Conservation (phyloP, 768 basidiomycete genomes). For the Lenzites betulinus region DNA sequence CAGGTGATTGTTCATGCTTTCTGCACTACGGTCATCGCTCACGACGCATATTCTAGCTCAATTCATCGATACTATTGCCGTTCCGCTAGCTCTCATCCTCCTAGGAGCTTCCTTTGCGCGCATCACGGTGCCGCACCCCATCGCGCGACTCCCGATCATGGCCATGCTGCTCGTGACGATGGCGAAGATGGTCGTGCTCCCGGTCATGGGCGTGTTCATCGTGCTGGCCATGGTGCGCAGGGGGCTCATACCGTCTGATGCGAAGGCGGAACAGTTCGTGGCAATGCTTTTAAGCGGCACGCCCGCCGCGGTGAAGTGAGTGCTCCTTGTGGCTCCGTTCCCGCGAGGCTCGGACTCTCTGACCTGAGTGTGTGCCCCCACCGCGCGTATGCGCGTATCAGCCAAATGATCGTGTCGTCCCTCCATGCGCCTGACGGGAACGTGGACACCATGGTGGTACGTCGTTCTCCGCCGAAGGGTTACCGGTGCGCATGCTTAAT, state of each 20-base stretch:
- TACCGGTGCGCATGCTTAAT: neutral
- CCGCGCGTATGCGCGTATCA: conserved; percentile 15
- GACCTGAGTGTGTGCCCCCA: neutral
- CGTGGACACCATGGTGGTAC: conserved; percentile 45
- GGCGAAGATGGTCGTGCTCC: conserved; percentile 42
- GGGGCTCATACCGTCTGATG: conserved; percentile 37
- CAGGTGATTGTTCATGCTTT: conserved; percentile 27
- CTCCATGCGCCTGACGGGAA: conserved; percentile 47
- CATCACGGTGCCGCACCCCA: conserved; percentile 34
- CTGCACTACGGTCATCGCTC: conserved; percentile 6
- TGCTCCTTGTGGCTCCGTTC: neutral
- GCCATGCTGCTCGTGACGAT: conserved; percentile 38
- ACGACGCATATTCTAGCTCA: conserved; percentile 19
- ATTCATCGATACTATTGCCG: conserved; percentile 24
- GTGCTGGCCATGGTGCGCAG: conserved; percentile 32
- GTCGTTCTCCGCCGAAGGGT: conserved; percentile 8
- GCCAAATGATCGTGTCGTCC: conserved; percentile 47
- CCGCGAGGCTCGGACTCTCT: conserved; percentile 3
- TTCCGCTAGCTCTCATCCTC: conserved; percentile 26
- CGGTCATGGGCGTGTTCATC: conserved; percentile 40
- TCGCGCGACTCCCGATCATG: conserved; percentile 38
- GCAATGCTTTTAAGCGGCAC: conserved; percentile 50
- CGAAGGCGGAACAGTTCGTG: conserved; percentile 45
- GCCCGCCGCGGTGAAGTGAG: conserved; percentile 44
- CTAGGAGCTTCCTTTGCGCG: conserved; percentile 42